Conservation (phyloP, 495 filamentous ascomycete species). For the Talaromyces stipitatus region DNA sequence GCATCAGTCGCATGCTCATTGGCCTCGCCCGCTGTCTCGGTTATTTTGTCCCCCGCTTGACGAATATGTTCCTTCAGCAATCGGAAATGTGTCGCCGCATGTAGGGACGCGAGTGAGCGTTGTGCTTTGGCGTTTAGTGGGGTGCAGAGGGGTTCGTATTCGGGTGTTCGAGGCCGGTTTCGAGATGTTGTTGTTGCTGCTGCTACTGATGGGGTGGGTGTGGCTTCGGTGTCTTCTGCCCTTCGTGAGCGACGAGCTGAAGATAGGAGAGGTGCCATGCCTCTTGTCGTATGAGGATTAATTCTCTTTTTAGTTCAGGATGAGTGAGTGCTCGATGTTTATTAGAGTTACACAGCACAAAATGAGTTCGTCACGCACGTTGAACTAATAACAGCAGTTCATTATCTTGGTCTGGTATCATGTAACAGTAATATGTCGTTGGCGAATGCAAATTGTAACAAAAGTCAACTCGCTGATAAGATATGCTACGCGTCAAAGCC, state of each 20-base stretch:
- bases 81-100: constrained; percentile 21
- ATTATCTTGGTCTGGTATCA: neutral
- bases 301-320: neutral
- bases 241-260: constrained; percentile 21
- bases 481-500: neutral
- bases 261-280: constrained; percentile 10
- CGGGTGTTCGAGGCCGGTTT: constrained; percentile 26
- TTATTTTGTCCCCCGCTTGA: constrained; percentile 29
- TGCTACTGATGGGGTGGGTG: constrained; percentile 10
- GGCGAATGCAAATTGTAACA: neutral
- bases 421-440: neutral
- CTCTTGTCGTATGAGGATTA: neutral
- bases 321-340: neutral
- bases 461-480: neutral
- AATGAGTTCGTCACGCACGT: neutral
- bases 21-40: constrained; percentile 36
- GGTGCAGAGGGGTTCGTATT: constrained; percentile 50
- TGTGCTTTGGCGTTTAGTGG: constrained; percentile 35
- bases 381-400: neutral
- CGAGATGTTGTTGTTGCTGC: constrained; percentile 13
- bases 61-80: constrained; percentile 27
- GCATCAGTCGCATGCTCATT: constrained; percentile 38
- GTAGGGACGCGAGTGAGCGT: constrained; percentile 23
- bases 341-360: neutral
- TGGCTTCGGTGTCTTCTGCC: constrained; percentile 17